Percentiles rank a stretch among this genome's conserved stretches.
phyloP scores from a whole-genome alignment of 2,329 filamentous ascomycete species.

The Fusarium denticulatum region DNA sequence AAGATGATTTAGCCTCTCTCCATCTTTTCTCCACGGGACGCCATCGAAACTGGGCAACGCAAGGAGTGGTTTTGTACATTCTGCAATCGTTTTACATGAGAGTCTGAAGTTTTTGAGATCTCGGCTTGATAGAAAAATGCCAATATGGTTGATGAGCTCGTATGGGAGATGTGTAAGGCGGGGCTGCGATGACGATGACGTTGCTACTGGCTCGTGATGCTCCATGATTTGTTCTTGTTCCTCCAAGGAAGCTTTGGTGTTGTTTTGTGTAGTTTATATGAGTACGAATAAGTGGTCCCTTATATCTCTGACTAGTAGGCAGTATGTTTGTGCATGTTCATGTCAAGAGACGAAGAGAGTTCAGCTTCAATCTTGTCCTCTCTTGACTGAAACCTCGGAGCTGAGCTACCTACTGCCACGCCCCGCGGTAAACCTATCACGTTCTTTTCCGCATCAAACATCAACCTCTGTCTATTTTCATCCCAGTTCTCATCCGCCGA shows the following conservation, averaged over 20 bases:
- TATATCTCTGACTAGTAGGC: neutral
- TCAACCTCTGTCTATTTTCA: conserved; percentile 12
- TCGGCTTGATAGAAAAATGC: conserved; percentile 51
- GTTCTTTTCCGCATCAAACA: conserved; percentile 6
- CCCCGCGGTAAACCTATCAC: conserved; percentile 11
- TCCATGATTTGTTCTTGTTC: neutral
- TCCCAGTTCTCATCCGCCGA: neutral
- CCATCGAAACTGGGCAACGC: conserved; percentile 51
- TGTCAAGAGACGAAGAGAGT: neutral
- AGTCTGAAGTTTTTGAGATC: conserved; percentile 56
- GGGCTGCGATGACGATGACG: conserved; percentile 3
- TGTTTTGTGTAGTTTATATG: neutral
- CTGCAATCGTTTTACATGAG: neutral
- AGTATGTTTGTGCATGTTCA: neutral
- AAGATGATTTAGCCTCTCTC: conserved; percentile 56
- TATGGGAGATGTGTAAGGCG: conserved; percentile 44
- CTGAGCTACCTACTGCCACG: neutral
- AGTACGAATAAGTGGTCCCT: no score
- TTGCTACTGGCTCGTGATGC: neutral
- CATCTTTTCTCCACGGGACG: conserved; percentile 57
- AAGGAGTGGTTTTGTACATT: conserved; percentile 6
- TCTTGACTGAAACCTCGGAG: neutral
- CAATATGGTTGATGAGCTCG: conserved; percentile 56
- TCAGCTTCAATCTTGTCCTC: neutral
- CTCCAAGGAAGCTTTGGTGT: neutral